Percentiles rank a stretch among this genome's conserved stretches.
Evolutionary conservation across 257 asterid species (phyloP).

Genomic region (Solanum habrochaites): DNA sequence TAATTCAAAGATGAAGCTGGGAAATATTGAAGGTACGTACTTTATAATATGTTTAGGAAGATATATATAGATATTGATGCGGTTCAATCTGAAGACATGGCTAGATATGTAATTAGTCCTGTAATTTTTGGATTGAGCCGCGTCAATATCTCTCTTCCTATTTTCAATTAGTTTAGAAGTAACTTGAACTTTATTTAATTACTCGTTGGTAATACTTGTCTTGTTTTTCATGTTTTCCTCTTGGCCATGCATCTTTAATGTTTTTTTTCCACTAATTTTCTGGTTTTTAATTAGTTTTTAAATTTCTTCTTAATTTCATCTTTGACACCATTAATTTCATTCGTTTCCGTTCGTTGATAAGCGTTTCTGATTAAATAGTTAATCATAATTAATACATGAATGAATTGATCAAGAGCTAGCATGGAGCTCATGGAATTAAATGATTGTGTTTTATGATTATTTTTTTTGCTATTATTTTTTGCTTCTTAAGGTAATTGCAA

Average conservation of each 20-base stretch:
- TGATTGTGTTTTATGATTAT: not conserved
- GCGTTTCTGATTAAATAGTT: no score
- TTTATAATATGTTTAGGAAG: not conserved
- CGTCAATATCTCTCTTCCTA: not conserved
- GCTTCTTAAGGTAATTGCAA: no score
- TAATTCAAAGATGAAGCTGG: not conserved
- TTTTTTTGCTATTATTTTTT: no score
- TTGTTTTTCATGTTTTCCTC: not conserved
- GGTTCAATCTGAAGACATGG: not conserved
- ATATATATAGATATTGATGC: not conserved
- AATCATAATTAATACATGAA: not conserved
- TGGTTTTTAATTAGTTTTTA: not conserved
- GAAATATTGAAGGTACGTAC: not conserved
- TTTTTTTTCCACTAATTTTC: not conserved
- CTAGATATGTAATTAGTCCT: not conserved
- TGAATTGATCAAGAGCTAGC: not conserved
- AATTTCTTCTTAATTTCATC: no score
- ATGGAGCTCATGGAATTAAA: not conserved
- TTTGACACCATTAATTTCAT: not conserved
- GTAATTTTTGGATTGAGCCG: slow-evolving; percentile 1
- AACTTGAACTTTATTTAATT: not conserved
- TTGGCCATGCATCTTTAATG: not conserved
- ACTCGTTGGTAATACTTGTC: not conserved
- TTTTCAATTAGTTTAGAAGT: not conserved
- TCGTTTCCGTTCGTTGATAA: not conserved